A percentile compares a stretch with the other conserved stretches of the same genome.
Evolutionary conservation across 129 eudicot genomes (phyloP).

Genomic region (carrot (Daucus carota)): DH1_v3.0 NC_030382.2:28851501-28852000

Average conservation of each 20-base stretch:
- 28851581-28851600: neutral
- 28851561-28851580: neutral
- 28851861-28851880: neutral
- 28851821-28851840: neutral
- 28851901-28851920: neutral
- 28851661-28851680: constrained; percentile 10
- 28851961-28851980: neutral
- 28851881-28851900: no score
- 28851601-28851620: neutral
- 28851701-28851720: constrained; percentile 97
- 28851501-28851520: no score
- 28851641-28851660: neutral
- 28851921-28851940: neutral
- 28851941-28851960: neutral
- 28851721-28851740: constrained; percentile 97
- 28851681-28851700: constrained; percentile 97
- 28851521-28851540: no score
- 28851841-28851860: neutral
- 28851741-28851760: constrained; percentile 89
- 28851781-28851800: constrained; percentile 86
- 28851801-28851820: constrained; percentile 65
- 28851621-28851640: neutral
- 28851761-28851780: constrained; percentile 85
- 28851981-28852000: neutral
- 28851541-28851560: neutral